A percentile compares a stretch with the other conserved stretches of the same genome.
Conservation (phyloP, 257 asterid species). For the Pogostemon cablin region DNA sequence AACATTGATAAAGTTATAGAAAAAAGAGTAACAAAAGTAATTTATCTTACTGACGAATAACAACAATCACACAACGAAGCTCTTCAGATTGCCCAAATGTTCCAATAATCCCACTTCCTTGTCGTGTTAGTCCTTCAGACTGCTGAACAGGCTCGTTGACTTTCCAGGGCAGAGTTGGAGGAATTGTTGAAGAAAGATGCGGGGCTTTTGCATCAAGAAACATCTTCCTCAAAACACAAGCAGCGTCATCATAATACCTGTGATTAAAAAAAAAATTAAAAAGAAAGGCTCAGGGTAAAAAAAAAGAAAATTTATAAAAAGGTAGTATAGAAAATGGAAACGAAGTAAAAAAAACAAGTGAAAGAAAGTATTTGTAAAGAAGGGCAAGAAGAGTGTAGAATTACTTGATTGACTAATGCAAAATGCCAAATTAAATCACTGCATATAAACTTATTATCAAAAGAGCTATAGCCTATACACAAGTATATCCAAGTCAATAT, state of each 20-base stretch:
- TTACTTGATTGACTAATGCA: constrained; percentile 19
- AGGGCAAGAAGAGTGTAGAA: constrained; percentile 17
- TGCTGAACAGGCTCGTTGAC: constrained; percentile 85
- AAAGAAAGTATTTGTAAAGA: not conserved
- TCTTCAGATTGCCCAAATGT: constrained; percentile 94
- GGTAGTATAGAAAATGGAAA: not conserved
- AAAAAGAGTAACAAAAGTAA: constrained; percentile 11
- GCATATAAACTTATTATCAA: constrained; percentile 4
- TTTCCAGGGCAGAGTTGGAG: constrained; percentile 94
- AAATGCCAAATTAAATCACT: not conserved
- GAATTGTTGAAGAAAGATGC: constrained; percentile 91
- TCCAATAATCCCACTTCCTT: constrained; percentile 94
- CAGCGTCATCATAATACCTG: constrained; percentile 97
- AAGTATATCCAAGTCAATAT: constrained; percentile 4
- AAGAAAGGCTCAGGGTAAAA: not conserved
- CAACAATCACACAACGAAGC: constrained; percentile 93
- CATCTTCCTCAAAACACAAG: constrained; percentile 95
- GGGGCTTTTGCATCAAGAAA: constrained; percentile 99
- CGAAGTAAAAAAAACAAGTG: not conserved
- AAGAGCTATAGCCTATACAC: constrained; percentile 5
- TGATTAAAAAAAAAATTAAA: constrained; percentile 23
- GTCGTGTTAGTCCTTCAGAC: constrained; percentile 90
- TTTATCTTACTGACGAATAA: constrained; percentile 84
- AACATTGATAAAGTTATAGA: constrained; percentile 15
- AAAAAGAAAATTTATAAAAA: not conserved